A percentile compares a stretch with the other conserved stretches of the same genome.
Evolutionary conservation across 2,329 filamentous ascomycete genomes (phyloP).

Genomic region (Fusarium denticulatum): DNA sequence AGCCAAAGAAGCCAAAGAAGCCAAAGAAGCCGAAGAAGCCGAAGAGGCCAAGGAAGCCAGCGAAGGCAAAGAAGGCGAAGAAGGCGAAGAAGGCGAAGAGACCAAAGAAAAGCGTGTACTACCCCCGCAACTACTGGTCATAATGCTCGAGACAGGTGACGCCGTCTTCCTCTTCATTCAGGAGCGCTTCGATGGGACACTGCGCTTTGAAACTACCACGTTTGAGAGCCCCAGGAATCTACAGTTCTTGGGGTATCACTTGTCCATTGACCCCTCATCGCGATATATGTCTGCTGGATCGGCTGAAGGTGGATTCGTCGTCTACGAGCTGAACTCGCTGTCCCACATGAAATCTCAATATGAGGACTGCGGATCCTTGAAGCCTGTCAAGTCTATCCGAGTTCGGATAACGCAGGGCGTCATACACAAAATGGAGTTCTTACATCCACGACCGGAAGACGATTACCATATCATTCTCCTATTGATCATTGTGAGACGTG

Average conservation of each 20-base stretch:
- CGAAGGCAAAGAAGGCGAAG: neutral
- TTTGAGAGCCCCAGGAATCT: conserved; percentile 67
- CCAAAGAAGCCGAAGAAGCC: neutral
- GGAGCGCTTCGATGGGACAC: conserved; percentile 53
- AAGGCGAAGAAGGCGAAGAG: neutral
- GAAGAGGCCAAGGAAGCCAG: neutral
- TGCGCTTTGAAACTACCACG: conserved; percentile 70
- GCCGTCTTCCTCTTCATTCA: conserved; percentile 80
- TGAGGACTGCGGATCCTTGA: conserved; percentile 54
- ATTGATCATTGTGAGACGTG: conserved; percentile 64
- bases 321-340: conserved; percentile 75
- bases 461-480: conserved; percentile 80
- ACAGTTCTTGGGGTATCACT: conserved; percentile 69
- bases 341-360: conserved; percentile 62
- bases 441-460: conserved; percentile 75
- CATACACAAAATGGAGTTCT: conserved; percentile 89
- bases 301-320: conserved; percentile 73
- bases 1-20: too few species aligned
- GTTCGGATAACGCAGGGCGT: conserved; percentile 69
- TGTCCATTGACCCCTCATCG: conserved; percentile 82
- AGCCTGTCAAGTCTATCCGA: conserved; percentile 64
- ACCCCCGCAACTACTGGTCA: conserved; percentile 82
- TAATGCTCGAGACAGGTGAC: conserved; percentile 78
- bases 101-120: conserved; percentile 45
- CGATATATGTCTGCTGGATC: conserved; percentile 75